Evolutionary conservation across 1,284 basidiomycete species (phyloP), one percentile per base, ranked within the genome.

Genomic region (Ceratobasidium sp.): DNA sequence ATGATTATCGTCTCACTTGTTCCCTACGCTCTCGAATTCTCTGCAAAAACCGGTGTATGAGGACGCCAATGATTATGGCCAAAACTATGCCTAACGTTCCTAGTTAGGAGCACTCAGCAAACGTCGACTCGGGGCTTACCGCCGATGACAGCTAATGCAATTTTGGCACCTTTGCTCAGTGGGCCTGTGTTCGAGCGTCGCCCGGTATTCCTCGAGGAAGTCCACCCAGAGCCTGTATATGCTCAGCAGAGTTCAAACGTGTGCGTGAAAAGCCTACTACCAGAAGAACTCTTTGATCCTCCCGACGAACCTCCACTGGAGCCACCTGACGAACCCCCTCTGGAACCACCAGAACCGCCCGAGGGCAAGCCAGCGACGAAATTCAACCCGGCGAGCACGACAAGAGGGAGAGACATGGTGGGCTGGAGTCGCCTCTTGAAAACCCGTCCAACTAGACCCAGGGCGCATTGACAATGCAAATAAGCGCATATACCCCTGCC

Each of bases 131-230:
- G 22, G 3, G 14, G 27, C 58, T 51, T 53, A 62, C 69, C 59
- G 24, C 58, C 69, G 19, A 73, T 62, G 11, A 62, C 58, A 2
- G 69, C 69, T 11, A 73, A 22, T 6, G 54, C 48, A n/a, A 73
- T 73, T 48, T 73, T 73, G 1, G 58, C 69, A 3, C 51, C 54
- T 27, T 73, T 73, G 46, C 69, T 73, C 19, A 73, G 48, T 29
- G 69, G 69, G 24, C 58, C 59, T 19, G 69, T 48, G 31, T 48
- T 63, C 14, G 69, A 51, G 13, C 58, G 46, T 27, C 16, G 22
- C 0, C 69, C 69, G 22, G 51, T 73, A 16, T 73, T 73, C 29
- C 69, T 62, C 13, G 69, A 73, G 9, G 69, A 73, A 39, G 69
- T 53, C 69, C 69, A 73, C 14, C 69, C 69, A 31, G 69, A 73